Conservation (phyloP, 2,329 filamentous ascomycete species). For the Cladosporium colombiae region DNA sequence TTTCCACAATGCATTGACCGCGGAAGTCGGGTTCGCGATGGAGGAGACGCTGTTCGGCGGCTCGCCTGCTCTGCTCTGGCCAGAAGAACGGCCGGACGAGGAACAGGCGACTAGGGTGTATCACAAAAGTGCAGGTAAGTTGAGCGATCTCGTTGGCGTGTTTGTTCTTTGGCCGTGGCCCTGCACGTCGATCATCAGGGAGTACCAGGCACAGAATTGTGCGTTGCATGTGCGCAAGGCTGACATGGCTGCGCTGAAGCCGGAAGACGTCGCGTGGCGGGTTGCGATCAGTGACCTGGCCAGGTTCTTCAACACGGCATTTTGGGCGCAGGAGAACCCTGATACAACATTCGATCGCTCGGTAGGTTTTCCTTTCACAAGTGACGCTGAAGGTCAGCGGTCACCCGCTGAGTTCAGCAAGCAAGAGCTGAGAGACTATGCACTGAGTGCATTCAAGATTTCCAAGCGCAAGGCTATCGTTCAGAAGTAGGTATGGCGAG, state of each 20-base stretch:
- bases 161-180: slow-evolving; percentile 7
- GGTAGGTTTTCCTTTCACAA: slow-evolving; percentile 1
- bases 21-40: slow-evolving; percentile 8
- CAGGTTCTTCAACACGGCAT: not conserved
- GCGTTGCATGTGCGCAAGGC: not conserved
- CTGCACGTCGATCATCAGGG: not conserved
- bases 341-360: not conserved
- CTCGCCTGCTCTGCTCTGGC: slow-evolving; percentile 7
- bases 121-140: not conserved
- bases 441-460: not conserved
- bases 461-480: not conserved
- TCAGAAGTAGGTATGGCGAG: not conserved
- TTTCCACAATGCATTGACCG: not conserved
- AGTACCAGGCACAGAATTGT: not conserved
- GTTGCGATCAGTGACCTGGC: not conserved
- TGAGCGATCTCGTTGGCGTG: slow-evolving; percentile 9
- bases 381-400: not conserved
- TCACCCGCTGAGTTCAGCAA: not conserved
- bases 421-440: not conserved
- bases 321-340: slow-evolving; percentile 6
- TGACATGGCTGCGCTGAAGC: not conserved
- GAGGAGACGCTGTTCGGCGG: slow-evolving; percentile 9
- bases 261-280: slow-evolving; percentile 14
- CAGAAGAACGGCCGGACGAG: not conserved
- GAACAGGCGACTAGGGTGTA: not conserved